A percentile compares a stretch with the other conserved stretches of the same genome.
Evolutionary conservation across 2,329 filamentous ascomycete species (phyloP).

Genomic region (Cordyceps pruinosa): DNA sequence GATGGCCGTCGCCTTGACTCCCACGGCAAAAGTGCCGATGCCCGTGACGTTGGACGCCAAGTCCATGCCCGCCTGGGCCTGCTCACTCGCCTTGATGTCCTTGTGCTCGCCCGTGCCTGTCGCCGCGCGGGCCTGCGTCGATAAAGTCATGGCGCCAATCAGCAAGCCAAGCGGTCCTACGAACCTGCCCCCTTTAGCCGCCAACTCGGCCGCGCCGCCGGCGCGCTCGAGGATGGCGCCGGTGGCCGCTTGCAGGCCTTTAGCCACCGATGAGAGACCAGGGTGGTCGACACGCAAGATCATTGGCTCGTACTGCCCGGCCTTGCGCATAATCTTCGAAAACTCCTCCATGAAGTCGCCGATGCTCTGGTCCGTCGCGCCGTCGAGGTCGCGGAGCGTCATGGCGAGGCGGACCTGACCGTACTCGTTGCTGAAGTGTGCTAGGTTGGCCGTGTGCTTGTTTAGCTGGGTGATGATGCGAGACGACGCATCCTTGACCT

Average conservation of each 20-base stretch:
- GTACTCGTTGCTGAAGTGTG: background rate
- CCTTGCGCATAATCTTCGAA: background rate
- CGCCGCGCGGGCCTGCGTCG: background rate
- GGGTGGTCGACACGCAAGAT: background rate
- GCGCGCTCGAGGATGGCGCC: background rate
- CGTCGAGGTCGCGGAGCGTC: background rate
- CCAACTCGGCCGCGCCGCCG: background rate
- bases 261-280: background rate
- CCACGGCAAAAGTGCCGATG: background rate
- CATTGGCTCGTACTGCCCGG: conserved; percentile 1
- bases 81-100: background rate
- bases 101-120: background rate
- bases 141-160: background rate
- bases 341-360: background rate
- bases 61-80: background rate
- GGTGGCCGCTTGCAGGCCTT: background rate
- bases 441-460: conserved; percentile 10
- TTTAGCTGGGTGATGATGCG: conserved; percentile 8
- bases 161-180: background rate
- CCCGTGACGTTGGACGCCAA: background rate
- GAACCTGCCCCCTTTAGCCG: background rate
- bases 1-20: background rate
- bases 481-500: background rate
- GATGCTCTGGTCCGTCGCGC: background rate
- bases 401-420: conserved; percentile 1